Evolutionary conservation across 768 basidiomycete genomes (phyloP).

Genomic region (Lenzites betulinus): DNA sequence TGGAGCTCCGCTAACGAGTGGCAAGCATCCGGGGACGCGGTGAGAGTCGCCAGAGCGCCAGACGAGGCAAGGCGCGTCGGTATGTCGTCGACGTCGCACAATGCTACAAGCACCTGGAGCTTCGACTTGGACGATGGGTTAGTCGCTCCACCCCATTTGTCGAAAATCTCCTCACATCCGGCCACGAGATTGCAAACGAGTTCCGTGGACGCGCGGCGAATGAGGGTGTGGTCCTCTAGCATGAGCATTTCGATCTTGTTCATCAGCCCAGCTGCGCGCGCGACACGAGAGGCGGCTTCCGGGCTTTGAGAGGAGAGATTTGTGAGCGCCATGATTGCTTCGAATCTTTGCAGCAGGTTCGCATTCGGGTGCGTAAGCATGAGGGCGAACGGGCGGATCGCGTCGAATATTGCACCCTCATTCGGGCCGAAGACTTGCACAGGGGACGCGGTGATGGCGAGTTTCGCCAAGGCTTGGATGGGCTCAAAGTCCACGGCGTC

Average conservation of each 20-base stretch:
- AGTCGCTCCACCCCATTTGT: conserved; percentile 60
- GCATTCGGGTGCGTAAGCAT: conserved; percentile 71
- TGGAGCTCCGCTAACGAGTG: conserved; percentile 63
- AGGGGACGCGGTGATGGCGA: conserved; percentile 90
- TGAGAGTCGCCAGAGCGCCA: conserved; percentile 84
- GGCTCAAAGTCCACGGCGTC: conserved; percentile 56
- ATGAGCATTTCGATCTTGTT: conserved; percentile 71
- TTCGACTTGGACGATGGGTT: conserved; percentile 54
- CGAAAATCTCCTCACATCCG: conserved; percentile 75
- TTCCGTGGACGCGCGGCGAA: conserved; percentile 88
- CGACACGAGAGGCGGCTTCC: conserved; percentile 66
- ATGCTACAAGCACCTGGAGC: conserved; percentile 79
- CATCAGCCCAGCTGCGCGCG: conserved; percentile 58
- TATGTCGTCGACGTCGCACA: conserved; percentile 85
- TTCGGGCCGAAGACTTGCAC: conserved; percentile 89
- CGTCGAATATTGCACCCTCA: conserved; percentile 73
- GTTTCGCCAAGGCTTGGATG: conserved; percentile 89
- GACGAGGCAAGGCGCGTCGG: conserved; percentile 88
- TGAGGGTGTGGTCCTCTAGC: conserved; percentile 78
- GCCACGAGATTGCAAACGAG: conserved; percentile 89
- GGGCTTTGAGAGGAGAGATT: conserved; percentile 84
- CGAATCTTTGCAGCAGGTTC: conserved; percentile 82
- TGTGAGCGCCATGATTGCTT: conserved; percentile 94
- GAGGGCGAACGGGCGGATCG: conserved; percentile 77
- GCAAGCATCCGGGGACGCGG: conserved; percentile 62